Conservation (phyloP, 75 land plant species). For the Pinus tabuliformis region DNA sequence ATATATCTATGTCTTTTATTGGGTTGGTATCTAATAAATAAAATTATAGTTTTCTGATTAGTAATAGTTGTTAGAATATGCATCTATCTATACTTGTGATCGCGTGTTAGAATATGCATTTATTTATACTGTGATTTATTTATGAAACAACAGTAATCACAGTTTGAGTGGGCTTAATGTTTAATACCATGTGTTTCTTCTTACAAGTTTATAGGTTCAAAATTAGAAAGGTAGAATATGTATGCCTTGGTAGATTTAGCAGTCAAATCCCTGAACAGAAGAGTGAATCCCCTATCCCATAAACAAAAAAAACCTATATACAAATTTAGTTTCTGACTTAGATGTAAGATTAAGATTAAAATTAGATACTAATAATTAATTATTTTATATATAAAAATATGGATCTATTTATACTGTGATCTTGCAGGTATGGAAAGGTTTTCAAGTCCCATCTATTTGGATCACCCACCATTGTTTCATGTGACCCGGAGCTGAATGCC, state of each 20-base stretch:
- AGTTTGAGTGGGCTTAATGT: too few relatives aligned
- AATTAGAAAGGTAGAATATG: too few relatives aligned
- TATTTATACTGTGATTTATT: background rate
- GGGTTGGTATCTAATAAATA: slow-evolving; percentile 25
- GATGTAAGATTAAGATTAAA: background rate
- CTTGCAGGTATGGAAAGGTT: slow-evolving; percentile 68
- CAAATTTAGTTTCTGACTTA: too few relatives aligned
- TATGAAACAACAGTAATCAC: too few relatives aligned
- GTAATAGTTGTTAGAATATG: too few relatives aligned
- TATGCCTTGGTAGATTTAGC: too few relatives aligned
- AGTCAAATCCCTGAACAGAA: too few relatives aligned
- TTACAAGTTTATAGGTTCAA: too few relatives aligned
- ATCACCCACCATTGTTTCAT: slow-evolving; percentile 62
- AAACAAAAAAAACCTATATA: too few relatives aligned
- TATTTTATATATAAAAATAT: slow-evolving; percentile 55
- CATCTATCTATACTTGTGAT: background rate
- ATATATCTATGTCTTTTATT: slow-evolving; percentile 15
- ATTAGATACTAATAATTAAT: too few relatives aligned
- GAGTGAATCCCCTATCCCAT: too few relatives aligned
- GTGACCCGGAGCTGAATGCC: slow-evolving; percentile 63
- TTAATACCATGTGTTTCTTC: too few relatives aligned
- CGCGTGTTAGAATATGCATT: background rate
- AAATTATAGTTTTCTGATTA: slow-evolving; percentile 49
- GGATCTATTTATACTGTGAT: background rate
- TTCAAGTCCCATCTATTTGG: slow-evolving; percentile 83